Conservation (phyloP, 768 basidiomycete species). For the Boletellus ananas region DNA sequence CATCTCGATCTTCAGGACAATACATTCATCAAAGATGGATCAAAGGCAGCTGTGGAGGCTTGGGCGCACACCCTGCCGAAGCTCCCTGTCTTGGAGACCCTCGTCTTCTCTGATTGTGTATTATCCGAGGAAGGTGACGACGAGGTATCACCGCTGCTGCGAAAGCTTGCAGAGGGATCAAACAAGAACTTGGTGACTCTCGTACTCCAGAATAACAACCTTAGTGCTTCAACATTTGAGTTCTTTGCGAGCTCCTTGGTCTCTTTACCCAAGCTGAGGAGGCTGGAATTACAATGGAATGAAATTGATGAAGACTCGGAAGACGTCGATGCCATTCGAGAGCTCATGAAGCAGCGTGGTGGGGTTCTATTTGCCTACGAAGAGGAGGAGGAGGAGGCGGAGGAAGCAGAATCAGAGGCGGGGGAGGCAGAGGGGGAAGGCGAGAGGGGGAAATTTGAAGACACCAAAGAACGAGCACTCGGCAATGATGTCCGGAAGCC, state of each 20-base stretch:
- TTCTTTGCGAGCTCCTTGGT: slow-evolving; percentile 65
- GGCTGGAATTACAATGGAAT: slow-evolving; percentile 87
- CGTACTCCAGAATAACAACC: slow-evolving; percentile 89
- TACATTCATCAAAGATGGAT: slow-evolving; percentile 67
- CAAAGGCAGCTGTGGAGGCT: slow-evolving; percentile 50
- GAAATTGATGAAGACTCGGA: slow-evolving; percentile 79
- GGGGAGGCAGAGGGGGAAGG: slow-evolving; percentile 42
- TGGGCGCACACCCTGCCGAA: slow-evolving; percentile 63
- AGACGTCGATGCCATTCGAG: slow-evolving; percentile 42
- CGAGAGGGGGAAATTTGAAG: slow-evolving; percentile 29
- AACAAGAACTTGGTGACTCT: slow-evolving; percentile 73
- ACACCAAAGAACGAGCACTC: slow-evolving; percentile 18
- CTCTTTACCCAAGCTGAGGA: slow-evolving; percentile 55
- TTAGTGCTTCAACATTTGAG: slow-evolving; percentile 65
- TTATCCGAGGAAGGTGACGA: slow-evolving; percentile 71
- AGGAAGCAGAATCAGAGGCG: slow-evolving; percentile 50
- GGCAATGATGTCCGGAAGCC: slow-evolving; percentile 24
- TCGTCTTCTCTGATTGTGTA: slow-evolving; percentile 92
- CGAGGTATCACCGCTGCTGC: slow-evolving; percentile 64
- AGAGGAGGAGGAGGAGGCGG: slow-evolving; percentile 81
- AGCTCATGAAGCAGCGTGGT: slow-evolving; percentile 57
- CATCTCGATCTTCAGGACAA: slow-evolving; percentile 93
- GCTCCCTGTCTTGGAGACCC: slow-evolving; percentile 69
- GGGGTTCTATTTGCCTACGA: slow-evolving; percentile 67
- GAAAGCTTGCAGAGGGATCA: slow-evolving; percentile 60